phyloP scores from a whole-genome alignment of 768 basidiomycete species.

The Lactarius hatsudake region DNA sequence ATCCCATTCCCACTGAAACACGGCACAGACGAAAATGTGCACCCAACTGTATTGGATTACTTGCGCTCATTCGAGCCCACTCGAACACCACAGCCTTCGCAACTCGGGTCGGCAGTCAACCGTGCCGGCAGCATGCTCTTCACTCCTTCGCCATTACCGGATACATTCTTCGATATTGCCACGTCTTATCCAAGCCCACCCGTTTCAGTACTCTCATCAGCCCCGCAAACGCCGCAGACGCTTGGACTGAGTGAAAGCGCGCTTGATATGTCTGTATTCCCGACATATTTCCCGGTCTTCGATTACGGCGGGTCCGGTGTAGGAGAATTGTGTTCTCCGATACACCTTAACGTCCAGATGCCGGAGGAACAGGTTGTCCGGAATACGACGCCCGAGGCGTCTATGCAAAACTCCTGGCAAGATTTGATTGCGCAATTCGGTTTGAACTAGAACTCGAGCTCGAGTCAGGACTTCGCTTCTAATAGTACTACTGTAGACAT shows the following conservation, averaged over 20 bases:
- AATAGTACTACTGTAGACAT: not conserved
- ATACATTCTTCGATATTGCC: constrained; percentile 22
- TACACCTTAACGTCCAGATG: constrained; percentile 18
- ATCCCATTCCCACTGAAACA: constrained; percentile 65
- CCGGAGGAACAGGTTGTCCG: constrained; percentile 12
- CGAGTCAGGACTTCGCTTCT: not conserved
- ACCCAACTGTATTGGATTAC: constrained; percentile 67
- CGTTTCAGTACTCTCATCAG: constrained; percentile 9
- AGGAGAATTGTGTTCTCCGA: constrained; percentile 19
- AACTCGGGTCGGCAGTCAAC: constrained; percentile 3
- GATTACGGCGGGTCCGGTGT: constrained; percentile 21
- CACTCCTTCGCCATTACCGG: constrained; percentile 8
- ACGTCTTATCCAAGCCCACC: constrained; percentile 25
- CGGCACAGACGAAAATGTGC: constrained; percentile 47
- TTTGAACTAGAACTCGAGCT: constrained; percentile 18
- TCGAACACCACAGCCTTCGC: constrained; percentile 22
- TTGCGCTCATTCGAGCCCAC: constrained; percentile 54
- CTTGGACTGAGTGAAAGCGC: constrained; percentile 1
- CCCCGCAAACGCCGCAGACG: constrained; percentile 18
- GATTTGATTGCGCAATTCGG: constrained; percentile 36
- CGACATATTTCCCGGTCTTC: constrained; percentile 25
- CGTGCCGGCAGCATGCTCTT: not conserved
- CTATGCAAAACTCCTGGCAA: constrained; percentile 27
- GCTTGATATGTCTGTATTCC: constrained; percentile 23
- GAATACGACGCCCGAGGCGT: constrained; percentile 40